Conservation (phyloP, 495 filamentous ascomycete species). For the Daldinia loculata region DNA sequence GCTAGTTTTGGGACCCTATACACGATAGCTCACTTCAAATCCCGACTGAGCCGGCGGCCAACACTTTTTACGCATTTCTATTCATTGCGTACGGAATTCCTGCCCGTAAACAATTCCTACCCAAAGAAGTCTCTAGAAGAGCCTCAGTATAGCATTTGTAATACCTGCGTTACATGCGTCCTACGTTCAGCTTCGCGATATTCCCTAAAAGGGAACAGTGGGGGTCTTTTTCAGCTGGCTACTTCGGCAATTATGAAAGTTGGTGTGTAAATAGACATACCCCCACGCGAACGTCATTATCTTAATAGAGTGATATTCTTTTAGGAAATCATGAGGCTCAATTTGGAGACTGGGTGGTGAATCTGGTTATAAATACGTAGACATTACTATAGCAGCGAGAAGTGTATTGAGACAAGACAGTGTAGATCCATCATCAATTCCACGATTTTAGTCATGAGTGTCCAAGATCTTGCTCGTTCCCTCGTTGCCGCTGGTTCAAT, state of each 20-base stretch:
- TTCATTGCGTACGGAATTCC: neutral
- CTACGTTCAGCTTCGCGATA: constrained; percentile 23
- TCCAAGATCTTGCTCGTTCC: constrained; percentile 34
- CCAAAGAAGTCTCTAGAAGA: neutral
- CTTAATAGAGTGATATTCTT: neutral
- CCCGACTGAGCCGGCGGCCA: neutral
- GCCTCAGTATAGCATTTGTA: neutral
- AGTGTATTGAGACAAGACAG: neutral
- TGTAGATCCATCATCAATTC: neutral
- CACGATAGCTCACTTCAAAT: constrained; percentile 7
- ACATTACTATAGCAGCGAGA: neutral
- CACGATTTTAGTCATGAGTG: constrained; percentile 25
- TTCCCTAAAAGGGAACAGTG: constrained; percentile 12
- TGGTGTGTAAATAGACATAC: constrained; percentile 16
- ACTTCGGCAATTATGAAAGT: constrained; percentile 15
- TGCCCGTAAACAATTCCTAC: constrained; percentile 7
- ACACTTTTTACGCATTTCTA: neutral
- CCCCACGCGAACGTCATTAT: constrained; percentile 20
- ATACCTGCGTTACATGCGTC: constrained; percentile 14
- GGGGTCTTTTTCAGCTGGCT: constrained; percentile 7
- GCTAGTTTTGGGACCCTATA: constrained; percentile 2
- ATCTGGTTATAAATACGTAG: constrained; percentile 10
- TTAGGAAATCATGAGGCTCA: constrained; percentile 2
- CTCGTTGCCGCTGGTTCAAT: constrained; percentile 22
- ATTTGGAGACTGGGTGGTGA: neutral